Conservation (phyloP, 306 rosid genomes). For the Albizia julibrissin region DNA sequence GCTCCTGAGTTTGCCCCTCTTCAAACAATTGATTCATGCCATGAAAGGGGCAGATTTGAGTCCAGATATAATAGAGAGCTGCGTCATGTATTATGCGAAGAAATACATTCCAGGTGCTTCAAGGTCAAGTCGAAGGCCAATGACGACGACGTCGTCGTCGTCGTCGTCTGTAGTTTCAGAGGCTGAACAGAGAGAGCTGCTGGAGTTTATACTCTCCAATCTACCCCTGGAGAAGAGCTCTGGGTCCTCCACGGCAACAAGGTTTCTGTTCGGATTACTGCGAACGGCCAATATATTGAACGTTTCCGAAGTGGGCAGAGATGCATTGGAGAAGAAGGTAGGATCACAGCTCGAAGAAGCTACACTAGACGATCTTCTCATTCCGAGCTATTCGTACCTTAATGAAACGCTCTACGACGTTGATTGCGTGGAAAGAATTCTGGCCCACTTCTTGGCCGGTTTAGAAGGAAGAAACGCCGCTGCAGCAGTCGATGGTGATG, state of each 20-base stretch:
- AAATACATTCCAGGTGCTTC: constrained; percentile 88
- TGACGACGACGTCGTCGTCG: constrained; percentile 46
- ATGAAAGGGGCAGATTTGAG: constrained; percentile 60
- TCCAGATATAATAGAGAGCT: constrained; percentile 72
- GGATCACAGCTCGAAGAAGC: constrained; percentile 89
- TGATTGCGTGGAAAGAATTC: constrained; percentile 78
- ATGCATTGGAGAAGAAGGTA: constrained; percentile 81
- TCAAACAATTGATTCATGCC: constrained; percentile 64
- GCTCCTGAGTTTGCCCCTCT: constrained; percentile 62
- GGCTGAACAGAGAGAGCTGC: constrained; percentile 75
- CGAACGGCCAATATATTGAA: constrained; percentile 78
- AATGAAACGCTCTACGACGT: constrained; percentile 93
- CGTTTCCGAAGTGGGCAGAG: constrained; percentile 69
- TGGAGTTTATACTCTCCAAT: constrained; percentile 67
- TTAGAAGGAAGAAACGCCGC: constrained; percentile 43
- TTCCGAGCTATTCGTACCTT: constrained; percentile 90
- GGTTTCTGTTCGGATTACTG: constrained; percentile 73
- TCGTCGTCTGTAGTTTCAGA: constrained; percentile 52
- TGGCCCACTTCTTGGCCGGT: constrained; percentile 53
- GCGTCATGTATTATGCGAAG: constrained; percentile 81
- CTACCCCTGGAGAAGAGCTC: constrained; percentile 72
- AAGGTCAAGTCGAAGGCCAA: constrained; percentile 65
- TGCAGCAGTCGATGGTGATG: constrained; percentile 13
- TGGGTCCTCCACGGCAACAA: constrained; percentile 60
- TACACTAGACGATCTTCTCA: constrained; percentile 82